Conservation (phyloP, 139 green algal species). For the Chlamydomonas eustigma region DNA sequence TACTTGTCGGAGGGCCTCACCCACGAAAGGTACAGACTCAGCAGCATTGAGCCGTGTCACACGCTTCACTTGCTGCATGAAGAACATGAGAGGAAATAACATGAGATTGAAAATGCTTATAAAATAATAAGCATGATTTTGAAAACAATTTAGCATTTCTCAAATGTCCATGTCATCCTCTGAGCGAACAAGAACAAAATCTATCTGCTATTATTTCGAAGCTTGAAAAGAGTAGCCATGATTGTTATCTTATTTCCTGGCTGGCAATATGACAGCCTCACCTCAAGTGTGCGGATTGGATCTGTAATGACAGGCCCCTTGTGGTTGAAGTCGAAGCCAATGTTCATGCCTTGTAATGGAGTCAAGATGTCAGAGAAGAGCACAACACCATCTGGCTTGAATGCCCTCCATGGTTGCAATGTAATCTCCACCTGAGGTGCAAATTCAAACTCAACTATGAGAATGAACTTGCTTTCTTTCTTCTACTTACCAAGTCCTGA, state of each 20-base stretch:
- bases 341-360: conserved; percentile 92
- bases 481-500: not conserved
- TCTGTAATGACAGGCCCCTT: conserved; percentile 85
- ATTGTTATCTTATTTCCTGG: too few species aligned
- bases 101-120: too few species aligned
- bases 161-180: too few species aligned
- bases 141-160: too few species aligned
- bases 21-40: conserved; percentile 73
- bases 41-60: conserved; percentile 70
- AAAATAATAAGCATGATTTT: too few species aligned
- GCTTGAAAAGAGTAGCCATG: too few species aligned
- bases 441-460: too few species aligned
- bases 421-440: conserved; percentile 75
- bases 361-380: conserved; percentile 96
- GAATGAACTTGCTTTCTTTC: too few species aligned
- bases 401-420: conserved; percentile 89
- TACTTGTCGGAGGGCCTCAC: conserved; percentile 74
- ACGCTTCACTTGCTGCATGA: conserved; percentile 65
- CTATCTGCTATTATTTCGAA: too few species aligned
- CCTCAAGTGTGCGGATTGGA: conserved; percentile 86
- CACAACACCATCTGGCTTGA: conserved; percentile 92
- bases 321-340: conserved; percentile 87
- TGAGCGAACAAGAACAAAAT: too few species aligned
- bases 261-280: too few species aligned
- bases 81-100: too few species aligned